Evolutionary conservation across 352 stramenopile species (phyloP).

Genomic region (Phytophthora megakarya): DNA sequence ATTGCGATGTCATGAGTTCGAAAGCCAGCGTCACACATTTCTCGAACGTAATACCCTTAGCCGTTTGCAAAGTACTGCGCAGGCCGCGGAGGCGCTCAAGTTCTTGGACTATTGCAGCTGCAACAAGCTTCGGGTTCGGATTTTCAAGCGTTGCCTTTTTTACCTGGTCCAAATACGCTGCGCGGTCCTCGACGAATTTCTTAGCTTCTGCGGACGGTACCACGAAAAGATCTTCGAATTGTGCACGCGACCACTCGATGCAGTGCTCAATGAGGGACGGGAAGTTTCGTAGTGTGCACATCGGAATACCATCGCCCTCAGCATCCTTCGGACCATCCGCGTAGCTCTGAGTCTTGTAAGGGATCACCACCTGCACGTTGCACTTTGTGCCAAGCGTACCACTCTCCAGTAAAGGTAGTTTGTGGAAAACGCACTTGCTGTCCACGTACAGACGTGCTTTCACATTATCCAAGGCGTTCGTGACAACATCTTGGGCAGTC

Average conservation of each 20-base stretch:
- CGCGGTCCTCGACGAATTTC: conserved; percentile 82
- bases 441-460: conserved; percentile 98
- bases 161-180: conserved; percentile 78
- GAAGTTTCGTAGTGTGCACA: conserved; percentile 99
- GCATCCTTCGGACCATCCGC: conserved; percentile 95
- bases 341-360: conserved; percentile 94
- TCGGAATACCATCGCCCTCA: conserved; percentile 98
- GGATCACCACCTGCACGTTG: conserved; percentile 94
- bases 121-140: conserved; percentile 68
- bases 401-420: conserved; percentile 96
- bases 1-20: conserved; percentile 76
- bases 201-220: conserved; percentile 82
- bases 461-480: conserved; percentile 99
- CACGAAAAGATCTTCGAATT: conserved; percentile 88
- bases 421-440: conserved; percentile 97
- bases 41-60: conserved; percentile 64
- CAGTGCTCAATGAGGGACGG: conserved; percentile 96
- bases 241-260: conserved; percentile 97
- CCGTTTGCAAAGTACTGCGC: conserved; percentile 57
- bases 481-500: conserved; percentile 92
- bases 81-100: conserved; percentile 70
- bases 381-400: conserved; percentile 99
- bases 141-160: conserved; percentile 74
- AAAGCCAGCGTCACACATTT: conserved; percentile 75
- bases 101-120: conserved; percentile 73